Evolutionary conservation across 2,329 filamentous ascomycete genomes (phyloP).

Genomic region (Aaosphaeria pasadenensis): DNA sequence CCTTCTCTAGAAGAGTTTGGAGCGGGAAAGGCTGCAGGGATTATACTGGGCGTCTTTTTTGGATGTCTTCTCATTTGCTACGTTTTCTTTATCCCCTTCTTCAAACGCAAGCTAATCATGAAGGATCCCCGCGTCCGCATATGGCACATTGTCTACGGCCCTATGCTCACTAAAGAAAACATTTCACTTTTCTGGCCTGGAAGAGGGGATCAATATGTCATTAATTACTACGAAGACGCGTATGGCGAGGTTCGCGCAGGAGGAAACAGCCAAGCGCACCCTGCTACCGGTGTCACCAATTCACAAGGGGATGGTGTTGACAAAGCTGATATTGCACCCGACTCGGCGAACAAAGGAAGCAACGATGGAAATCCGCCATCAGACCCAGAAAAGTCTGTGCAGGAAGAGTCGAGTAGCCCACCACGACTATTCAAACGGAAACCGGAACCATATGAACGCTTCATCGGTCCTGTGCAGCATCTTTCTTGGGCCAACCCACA

Average conservation of each 20-base stretch:
- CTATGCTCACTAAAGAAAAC: slow-evolving; percentile 38
- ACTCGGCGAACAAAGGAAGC: background rate
- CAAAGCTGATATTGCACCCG: background rate
- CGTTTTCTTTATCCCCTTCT: slow-evolving; percentile 26
- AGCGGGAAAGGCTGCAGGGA: slow-evolving; percentile 23
- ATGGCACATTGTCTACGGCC: slow-evolving; percentile 35
- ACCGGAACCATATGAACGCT: slow-evolving; percentile 31
- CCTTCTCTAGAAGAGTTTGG: slow-evolving; percentile 28
- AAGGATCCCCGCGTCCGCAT: slow-evolving; percentile 23
- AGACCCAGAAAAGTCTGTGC: slow-evolving; percentile 7
- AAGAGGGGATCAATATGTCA: slow-evolving; percentile 35
- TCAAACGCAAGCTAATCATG: slow-evolving; percentile 22
- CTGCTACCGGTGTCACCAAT: background rate
- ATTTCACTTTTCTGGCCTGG: slow-evolving; percentile 41
- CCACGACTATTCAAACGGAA: slow-evolving; percentile 14
- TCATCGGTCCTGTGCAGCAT: slow-evolving; percentile 33
- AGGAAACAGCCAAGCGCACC: background rate
- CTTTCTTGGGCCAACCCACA: slow-evolving; percentile 28
- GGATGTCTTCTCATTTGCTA: slow-evolving; percentile 19
- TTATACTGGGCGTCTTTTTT: slow-evolving; percentile 25
- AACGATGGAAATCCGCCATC: slow-evolving; percentile 3
- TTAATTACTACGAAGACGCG: slow-evolving; percentile 39
- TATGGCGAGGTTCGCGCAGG: slow-evolving; percentile 21
- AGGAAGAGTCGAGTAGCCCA: slow-evolving; percentile 5
- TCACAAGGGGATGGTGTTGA: background rate